phyloP scores from a whole-genome alignment of 352 stramenopile species.

The Phytophthora sp. region DNA sequence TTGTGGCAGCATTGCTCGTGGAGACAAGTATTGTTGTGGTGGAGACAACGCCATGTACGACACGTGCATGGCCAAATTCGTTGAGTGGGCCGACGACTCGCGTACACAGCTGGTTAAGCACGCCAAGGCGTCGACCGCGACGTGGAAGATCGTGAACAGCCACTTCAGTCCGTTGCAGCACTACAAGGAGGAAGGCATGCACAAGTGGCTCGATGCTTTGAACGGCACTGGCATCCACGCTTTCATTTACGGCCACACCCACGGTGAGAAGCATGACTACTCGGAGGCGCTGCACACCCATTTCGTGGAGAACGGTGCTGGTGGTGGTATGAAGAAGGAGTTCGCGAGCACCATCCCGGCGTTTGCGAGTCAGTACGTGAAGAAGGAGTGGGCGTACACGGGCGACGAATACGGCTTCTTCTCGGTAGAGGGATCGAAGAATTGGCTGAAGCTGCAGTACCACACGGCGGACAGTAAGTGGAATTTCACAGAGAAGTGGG shows the following conservation, averaged over 20 bases:
- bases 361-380: slow-evolving; percentile 6
- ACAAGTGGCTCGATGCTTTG: slow-evolving; percentile 26
- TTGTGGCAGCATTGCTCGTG: slow-evolving; percentile 3
- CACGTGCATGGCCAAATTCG: slow-evolving; percentile 12
- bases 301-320: slow-evolving; percentile 29
- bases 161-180: slow-evolving; percentile 6
- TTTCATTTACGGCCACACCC: slow-evolving; percentile 22
- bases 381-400: slow-evolving; percentile 17
- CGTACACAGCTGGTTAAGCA: slow-evolving; percentile 1
- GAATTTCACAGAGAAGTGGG: slow-evolving; percentile 11
- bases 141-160: slow-evolving; percentile 7
- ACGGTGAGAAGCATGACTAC: slow-evolving; percentile 18
- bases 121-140: slow-evolving; percentile 6
- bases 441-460: slow-evolving; percentile 33
- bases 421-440: slow-evolving; percentile 16
- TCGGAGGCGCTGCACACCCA: slow-evolving; percentile 17
- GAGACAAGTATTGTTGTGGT: slow-evolving; percentile 16
- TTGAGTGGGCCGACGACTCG: slow-evolving; percentile 10
- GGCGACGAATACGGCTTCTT: slow-evolving; percentile 26
- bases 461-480: slow-evolving; percentile 20
- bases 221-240: slow-evolving; percentile 9
- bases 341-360: slow-evolving; percentile 5
- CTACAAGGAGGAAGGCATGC: slow-evolving; percentile 18
- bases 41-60: slow-evolving; percentile 16
- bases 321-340: slow-evolving; percentile 22